Conservation (phyloP, 768 basidiomycete genomes). For the Leucogyrophana mollusca region DNA sequence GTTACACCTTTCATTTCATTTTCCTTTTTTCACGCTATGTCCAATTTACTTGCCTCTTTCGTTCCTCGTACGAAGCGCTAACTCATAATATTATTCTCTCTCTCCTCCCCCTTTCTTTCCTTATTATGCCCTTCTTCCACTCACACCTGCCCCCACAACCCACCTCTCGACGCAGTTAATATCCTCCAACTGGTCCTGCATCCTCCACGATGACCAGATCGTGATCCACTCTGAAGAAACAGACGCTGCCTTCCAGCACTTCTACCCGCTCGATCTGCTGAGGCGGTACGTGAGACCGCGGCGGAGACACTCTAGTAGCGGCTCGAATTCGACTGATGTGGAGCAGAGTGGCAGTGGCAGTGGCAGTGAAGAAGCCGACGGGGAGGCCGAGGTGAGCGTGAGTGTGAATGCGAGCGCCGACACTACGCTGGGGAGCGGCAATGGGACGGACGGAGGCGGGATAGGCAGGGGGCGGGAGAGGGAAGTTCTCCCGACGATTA, state of each 20-base stretch:
- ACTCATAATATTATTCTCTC: constrained; percentile 2
- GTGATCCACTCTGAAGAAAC: constrained; percentile 75
- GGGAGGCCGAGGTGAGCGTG: too few relatives aligned
- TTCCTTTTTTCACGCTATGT: too few relatives aligned
- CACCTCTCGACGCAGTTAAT: constrained; percentile 39
- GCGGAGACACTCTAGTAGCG: constrained; percentile 8
- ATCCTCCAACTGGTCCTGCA: constrained; percentile 79
- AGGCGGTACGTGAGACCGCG: constrained; percentile 26
- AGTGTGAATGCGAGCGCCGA: too few relatives aligned
- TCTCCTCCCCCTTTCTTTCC: neutral
- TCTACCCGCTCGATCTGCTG: constrained; percentile 53
- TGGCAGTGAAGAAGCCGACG: too few relatives aligned
- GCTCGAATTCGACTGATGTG: too few relatives aligned
- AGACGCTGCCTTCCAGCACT: constrained; percentile 63
- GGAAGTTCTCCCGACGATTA: constrained; percentile 39
- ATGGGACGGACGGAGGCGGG: too few relatives aligned
- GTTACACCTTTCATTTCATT: too few relatives aligned
- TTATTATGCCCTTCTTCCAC: too few relatives aligned
- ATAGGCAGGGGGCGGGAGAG: constrained; percentile 1
- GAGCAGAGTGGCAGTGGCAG: too few relatives aligned
- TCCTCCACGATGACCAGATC: constrained; percentile 62
- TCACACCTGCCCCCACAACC: neutral
- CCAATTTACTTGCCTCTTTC: too few relatives aligned
- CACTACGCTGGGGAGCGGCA: too few relatives aligned
- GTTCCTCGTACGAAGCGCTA: too few relatives aligned